A percentile compares a stretch with the other conserved stretches of the same genome.
Evolutionary conservation across 2,329 filamentous ascomycete genomes (phyloP).

Genomic region (Neonectria punicea): DNA sequence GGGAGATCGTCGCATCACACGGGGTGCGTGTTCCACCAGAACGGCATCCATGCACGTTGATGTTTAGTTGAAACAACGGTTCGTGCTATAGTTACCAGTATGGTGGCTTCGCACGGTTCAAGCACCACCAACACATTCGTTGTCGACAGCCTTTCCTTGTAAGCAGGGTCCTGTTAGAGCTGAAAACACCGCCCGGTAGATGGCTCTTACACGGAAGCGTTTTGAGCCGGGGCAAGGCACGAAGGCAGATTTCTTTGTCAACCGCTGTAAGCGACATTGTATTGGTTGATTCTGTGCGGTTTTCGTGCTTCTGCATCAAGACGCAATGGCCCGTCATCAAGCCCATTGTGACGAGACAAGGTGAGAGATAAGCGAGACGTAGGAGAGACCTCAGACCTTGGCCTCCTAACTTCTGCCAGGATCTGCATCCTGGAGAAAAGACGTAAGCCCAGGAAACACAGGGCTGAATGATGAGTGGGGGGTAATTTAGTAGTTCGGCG

Average conservation of each 20-base stretch:
- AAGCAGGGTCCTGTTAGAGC: not conserved
- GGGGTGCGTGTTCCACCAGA: constrained; percentile 26
- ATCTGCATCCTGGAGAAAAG: not conserved
- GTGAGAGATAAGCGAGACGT: not conserved
- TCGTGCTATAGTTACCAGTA: constrained; percentile 10
- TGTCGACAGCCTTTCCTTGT: not conserved
- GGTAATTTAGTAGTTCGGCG: not conserved
- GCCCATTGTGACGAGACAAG: not conserved
- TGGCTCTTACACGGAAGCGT: not conserved
- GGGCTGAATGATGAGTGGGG: not conserved
- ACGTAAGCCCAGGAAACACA: not conserved
- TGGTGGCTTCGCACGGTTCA: constrained; percentile 2
- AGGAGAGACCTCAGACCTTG: no score
- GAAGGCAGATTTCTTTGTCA: not conserved
- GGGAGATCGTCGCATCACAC: constrained; percentile 25
- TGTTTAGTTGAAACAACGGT: constrained; percentile 36
- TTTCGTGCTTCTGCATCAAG: not conserved
- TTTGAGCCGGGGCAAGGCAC: not conserved
- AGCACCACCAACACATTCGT: not conserved
- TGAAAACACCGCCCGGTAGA: constrained; percentile 5
- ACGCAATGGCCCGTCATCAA: not conserved
- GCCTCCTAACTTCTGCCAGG: not conserved
- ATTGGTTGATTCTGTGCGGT: not conserved
- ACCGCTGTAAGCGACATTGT: not conserved
- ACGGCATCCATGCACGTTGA: constrained; percentile 18